These are phyloP conservation scores for Poa pratensis DNA, from an alignment of 176 grass and related monocot species.

Conservation along the genomic window DNA sequence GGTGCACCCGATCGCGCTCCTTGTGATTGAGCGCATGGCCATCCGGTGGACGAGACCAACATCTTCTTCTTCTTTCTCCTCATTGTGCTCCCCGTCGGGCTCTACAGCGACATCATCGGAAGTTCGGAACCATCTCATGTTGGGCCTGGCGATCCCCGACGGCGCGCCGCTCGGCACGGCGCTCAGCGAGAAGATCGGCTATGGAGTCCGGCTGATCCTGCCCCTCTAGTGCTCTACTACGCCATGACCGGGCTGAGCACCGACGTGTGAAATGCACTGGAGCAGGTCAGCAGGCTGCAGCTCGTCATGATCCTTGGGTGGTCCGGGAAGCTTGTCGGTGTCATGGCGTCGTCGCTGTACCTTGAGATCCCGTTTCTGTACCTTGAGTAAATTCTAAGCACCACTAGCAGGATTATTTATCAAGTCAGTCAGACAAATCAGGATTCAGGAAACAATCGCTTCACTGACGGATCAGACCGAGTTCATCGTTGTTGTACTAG, in stretches of 20 bases:
- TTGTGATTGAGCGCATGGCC: slow-evolving; percentile 74
- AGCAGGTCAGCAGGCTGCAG: slow-evolving; percentile 53
- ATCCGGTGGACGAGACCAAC: slow-evolving; percentile 71
- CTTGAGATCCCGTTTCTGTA: slow-evolving; percentile 63
- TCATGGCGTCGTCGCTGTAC: slow-evolving; percentile 65
- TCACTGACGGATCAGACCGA: not conserved
- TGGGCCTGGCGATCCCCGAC: slow-evolving; percentile 82
- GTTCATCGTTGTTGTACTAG: not conserved
- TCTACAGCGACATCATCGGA: slow-evolving; percentile 79
- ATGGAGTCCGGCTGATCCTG: slow-evolving; percentile 70
- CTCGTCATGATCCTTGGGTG: slow-evolving; percentile 55
- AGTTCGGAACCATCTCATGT: slow-evolving; percentile 70
- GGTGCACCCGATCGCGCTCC: slow-evolving; percentile 59
- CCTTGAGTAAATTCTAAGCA: too few relatives aligned
- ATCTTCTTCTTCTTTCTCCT: slow-evolving; percentile 80
- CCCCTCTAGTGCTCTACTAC: slow-evolving; percentile 74
- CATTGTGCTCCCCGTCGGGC: slow-evolving; percentile 67
- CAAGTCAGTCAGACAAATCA: too few relatives aligned
- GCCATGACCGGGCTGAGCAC: slow-evolving; percentile 68
- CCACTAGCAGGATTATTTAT: too few relatives aligned
- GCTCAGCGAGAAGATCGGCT: slow-evolving; percentile 83
- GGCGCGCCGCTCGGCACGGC: slow-evolving; percentile 84
- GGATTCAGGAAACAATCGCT: not conserved
- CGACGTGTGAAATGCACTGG: slow-evolving; percentile 52
- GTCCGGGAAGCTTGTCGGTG: slow-evolving; percentile 62